A percentile compares a stretch with the other conserved stretches of the same genome.
Evolutionary conservation across 257 asterid genomes (phyloP).

Genomic region (Fraxinus pennsylvanica): DNA sequence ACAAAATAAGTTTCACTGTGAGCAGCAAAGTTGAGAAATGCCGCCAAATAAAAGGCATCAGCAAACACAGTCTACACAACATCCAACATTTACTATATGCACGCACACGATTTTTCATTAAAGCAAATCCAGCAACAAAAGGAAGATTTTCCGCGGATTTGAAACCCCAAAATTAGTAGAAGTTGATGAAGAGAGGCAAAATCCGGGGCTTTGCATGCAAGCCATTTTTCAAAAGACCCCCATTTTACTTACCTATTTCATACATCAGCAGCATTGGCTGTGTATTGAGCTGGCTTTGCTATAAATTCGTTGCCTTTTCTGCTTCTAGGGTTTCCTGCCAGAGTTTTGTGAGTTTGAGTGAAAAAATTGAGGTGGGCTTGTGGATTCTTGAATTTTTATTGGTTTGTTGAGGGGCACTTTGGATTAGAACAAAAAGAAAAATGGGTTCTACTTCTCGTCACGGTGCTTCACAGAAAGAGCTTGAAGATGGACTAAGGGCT

Average conservation of each 20-base stretch:
- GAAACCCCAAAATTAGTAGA: slow-evolving; percentile 27
- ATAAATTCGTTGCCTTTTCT: background rate
- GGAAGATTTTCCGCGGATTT: slow-evolving; percentile 31
- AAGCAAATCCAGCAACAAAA: slow-evolving; percentile 1
- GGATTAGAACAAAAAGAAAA: slow-evolving; percentile 8
- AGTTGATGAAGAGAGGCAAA: slow-evolving; percentile 38
- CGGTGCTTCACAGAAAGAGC: slow-evolving; percentile 35
- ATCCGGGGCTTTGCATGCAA: slow-evolving; percentile 46
- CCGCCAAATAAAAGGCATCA: background rate
- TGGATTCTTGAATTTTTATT: background rate
- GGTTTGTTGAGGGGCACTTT: background rate
- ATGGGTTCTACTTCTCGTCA: slow-evolving; percentile 40
- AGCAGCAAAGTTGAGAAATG: background rate
- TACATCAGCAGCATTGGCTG: slow-evolving; percentile 22
- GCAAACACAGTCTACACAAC: slow-evolving; percentile 10
- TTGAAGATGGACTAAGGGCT: slow-evolving; percentile 37
- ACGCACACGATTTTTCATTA: slow-evolving; percentile 8
- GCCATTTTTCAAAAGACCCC: slow-evolving; percentile 32
- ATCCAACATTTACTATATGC: background rate
- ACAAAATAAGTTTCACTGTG: background rate
- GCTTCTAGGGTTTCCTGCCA: slow-evolving; percentile 8
- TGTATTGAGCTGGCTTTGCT: slow-evolving; percentile 13
- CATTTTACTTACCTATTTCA: slow-evolving; percentile 21
- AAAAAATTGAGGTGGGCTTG: background rate
- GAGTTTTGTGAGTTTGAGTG: slow-evolving; percentile 2